Evolutionary conservation across 306 rosid genomes (phyloP), one percentile per base, ranked within the genome.

Genomic region (Castanea sativa): DNA sequence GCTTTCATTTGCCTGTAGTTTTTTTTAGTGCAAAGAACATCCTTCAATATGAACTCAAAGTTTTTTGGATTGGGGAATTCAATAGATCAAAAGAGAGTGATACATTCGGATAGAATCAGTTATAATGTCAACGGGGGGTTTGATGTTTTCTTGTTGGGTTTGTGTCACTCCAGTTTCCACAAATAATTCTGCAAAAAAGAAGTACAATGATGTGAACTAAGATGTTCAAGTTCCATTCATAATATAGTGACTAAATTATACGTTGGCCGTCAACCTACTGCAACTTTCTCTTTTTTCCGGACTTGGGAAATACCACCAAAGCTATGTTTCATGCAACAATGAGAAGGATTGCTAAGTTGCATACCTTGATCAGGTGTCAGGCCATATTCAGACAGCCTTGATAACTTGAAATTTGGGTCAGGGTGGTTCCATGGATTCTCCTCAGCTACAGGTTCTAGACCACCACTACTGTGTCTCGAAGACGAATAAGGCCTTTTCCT

Each of bases 101-200:
- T 89, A 95, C 99, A 69, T 82, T 73, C 86, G 86, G 76, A 92
- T 89, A 23, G 92, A 87, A 81, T 88, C 87, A 15, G 97, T 90
- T 41, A 91, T 81, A 80, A 80, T 80, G 84, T 91, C 97, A 80
- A 73, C 56, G 3, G 87, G 84, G 35, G 68, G 79, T 57, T 87
- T 57, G 69, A 43, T 83, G 55, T 80, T 23, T 5, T 82, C 84
- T 15, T 35, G 86, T 78, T 86, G 99, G 67, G 93, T 94, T 84
- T 90, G 97, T 1, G 99, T 87, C 10, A 82, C 90, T 65, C 89
- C 97, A 74, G 97, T 94, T 83, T 92, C 97, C 85, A 89, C 90
- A 53, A 92, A 70, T 21, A 91, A 80, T 74, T 92, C 99, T 92
- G 92, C 83, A 83, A 84, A 80, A 71, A 13, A 67, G 72, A 75